phyloP scores from a whole-genome alignment of 331 rosid species.

The Malus hybrid region DNA sequence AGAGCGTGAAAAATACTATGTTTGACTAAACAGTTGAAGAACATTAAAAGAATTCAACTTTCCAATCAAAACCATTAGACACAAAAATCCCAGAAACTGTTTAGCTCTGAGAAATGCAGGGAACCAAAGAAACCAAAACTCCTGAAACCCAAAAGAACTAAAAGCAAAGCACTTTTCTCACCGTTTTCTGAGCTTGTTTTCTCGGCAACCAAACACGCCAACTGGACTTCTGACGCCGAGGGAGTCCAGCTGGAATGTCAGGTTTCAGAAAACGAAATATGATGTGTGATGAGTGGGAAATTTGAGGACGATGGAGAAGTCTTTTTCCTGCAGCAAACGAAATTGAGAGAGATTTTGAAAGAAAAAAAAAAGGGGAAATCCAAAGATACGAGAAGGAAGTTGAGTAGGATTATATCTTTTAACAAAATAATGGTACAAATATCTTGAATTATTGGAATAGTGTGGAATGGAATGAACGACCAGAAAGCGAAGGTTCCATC shows the following conservation, averaged over 20 bases:
- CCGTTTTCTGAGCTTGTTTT: not conserved
- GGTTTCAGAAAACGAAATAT: not conserved
- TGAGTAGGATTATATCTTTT: not conserved
- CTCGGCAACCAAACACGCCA: slow-evolving; percentile 18
- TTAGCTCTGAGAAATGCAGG: slow-evolving; percentile 1
- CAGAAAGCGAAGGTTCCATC: not conserved
- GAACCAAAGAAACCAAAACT: not conserved
- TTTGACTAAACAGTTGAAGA: not conserved
- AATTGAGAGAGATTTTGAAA: not conserved
- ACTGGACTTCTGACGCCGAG: not conserved
- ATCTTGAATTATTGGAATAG: not conserved
- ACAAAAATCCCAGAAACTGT: not conserved
- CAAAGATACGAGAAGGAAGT: slow-evolving; percentile 6
- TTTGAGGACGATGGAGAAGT: not conserved
- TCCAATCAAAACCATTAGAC: not conserved
- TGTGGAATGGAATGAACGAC: slow-evolving; percentile 1
- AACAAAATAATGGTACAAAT: not conserved
- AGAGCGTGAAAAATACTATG: no score
- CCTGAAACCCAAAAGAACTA: not conserved
- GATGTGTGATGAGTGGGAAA: not conserved
- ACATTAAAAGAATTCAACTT: not conserved
- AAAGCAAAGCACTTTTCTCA: not conserved
- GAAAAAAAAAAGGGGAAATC: not conserved
- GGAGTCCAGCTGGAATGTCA: slow-evolving; percentile 3
- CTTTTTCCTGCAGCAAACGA: not conserved